These are phyloP conservation scores for Beauveria brongniartii DNA, from an alignment of 2,329 filamentous ascomycete species.

Conservation along the genomic window DNA sequence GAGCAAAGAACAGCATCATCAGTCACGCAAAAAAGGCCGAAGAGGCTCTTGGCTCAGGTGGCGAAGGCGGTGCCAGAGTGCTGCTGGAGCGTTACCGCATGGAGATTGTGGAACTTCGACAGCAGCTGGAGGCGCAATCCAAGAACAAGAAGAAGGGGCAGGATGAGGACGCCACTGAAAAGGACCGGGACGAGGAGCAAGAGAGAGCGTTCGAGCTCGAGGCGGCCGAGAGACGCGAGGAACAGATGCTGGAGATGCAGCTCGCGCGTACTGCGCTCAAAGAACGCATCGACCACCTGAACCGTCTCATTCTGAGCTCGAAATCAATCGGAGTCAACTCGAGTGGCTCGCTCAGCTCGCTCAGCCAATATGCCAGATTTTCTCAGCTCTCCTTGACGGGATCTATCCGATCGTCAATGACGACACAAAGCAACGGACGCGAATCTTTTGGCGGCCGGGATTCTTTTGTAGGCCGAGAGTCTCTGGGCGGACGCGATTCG, in stretches of 20 bases:
- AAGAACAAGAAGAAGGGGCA: conserved; percentile 57
- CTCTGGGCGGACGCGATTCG: not conserved
- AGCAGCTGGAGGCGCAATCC: conserved; percentile 75
- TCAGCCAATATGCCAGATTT: conserved; percentile 54
- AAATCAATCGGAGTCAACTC: conserved; percentile 92
- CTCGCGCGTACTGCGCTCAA: conserved; percentile 90
- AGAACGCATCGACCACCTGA: conserved; percentile 94
- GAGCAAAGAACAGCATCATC: conserved; percentile 96
- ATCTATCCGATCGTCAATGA: conserved; percentile 61
- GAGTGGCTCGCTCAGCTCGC: conserved; percentile 61
- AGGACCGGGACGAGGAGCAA: conserved; percentile 56
- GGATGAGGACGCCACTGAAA: conserved; percentile 39
- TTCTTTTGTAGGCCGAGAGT: conserved; percentile 5
- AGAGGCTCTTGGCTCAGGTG: conserved; percentile 70
- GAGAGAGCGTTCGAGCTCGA: conserved; percentile 70
- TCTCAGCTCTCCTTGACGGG: conserved; percentile 49
- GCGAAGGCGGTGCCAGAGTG: conserved; percentile 80
- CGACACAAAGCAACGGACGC: conserved; percentile 45
- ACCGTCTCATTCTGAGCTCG: conserved; percentile 87
- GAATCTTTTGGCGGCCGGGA: conserved; percentile 5
- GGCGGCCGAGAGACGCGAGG: conserved; percentile 79
- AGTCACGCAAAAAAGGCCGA: conserved; percentile 94
- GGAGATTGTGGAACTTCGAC: conserved; percentile 77
- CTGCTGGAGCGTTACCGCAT: conserved; percentile 87
- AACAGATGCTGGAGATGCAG: conserved; percentile 98